These are phyloP conservation scores for Saccharomycopsis sp. DNA, from an alignment of 805 yeast species.

Conservation along the genomic window DNA sequence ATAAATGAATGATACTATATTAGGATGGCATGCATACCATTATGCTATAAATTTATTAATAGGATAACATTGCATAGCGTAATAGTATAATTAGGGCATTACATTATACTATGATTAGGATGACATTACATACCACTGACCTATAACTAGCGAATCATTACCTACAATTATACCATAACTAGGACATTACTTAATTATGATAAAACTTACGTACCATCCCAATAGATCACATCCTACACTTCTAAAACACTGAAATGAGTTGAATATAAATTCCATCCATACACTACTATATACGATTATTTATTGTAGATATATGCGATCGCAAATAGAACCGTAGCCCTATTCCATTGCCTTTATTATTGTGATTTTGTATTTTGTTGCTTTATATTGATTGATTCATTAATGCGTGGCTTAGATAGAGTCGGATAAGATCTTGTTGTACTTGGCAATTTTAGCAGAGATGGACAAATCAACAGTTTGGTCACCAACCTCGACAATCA, in stretches of 20 bases:
- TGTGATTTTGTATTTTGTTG: background rate
- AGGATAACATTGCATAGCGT: no score
- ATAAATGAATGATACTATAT: no score
- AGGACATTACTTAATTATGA: no score
- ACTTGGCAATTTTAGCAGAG: constrained; percentile 74
- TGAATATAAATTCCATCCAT: background rate
- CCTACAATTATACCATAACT: no score
- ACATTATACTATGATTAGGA: no score
- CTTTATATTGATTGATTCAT: background rate
- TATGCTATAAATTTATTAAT: no score
- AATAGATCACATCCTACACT: background rate
- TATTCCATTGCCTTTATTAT: background rate
- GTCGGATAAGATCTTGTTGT: constrained; percentile 84
- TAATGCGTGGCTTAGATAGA: constrained; percentile 46
- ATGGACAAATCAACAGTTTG: constrained; percentile 92
- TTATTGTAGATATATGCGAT: background rate
- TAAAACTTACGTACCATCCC: no score
- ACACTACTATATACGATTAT: background rate
- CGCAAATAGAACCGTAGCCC: background rate
- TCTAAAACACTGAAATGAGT: background rate
- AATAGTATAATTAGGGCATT: no score
- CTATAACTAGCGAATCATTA: no score
- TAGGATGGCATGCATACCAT: no score
- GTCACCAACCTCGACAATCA: constrained; percentile 93
- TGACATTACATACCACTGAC: no score